Conservation (phyloP, 139 green algal species). For the Picochlorum sp. region DNA sequence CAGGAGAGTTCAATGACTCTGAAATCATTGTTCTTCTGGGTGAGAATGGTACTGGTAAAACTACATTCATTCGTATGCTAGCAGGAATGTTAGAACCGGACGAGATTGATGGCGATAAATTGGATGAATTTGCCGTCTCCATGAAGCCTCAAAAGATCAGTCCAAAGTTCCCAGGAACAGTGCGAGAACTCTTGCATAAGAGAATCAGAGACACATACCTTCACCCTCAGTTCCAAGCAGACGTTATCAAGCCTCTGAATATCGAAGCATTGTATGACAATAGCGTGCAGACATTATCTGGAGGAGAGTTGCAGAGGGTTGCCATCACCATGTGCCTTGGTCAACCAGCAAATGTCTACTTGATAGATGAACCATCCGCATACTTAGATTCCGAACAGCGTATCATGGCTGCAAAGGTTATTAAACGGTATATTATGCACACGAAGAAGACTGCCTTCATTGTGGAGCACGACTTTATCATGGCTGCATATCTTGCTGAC, state of each 20-base stretch:
- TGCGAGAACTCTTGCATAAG: slow-evolving; percentile 89
- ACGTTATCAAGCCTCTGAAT: slow-evolving; percentile 85
- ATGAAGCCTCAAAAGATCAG: slow-evolving; percentile 99
- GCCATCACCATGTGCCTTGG: slow-evolving; percentile 90
- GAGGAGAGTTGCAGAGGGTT: slow-evolving; percentile 88
- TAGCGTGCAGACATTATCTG: slow-evolving; percentile 88
- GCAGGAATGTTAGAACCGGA: slow-evolving; percentile 69
- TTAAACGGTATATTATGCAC: slow-evolving; percentile 99
- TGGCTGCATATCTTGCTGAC: slow-evolving; percentile 97
- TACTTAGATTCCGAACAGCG: slow-evolving; percentile 99
- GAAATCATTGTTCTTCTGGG: slow-evolving; percentile 98
- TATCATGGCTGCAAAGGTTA: slow-evolving; percentile 95
- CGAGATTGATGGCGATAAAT: slow-evolving; percentile 42
- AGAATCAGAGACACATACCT: slow-evolving; percentile 87
- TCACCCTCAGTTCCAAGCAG: slow-evolving; percentile 83
- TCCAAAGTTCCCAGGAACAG: slow-evolving; percentile 90
- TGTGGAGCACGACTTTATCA: slow-evolving; percentile 99
- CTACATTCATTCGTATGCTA: slow-evolving; percentile 98
- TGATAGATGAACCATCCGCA: slow-evolving; percentile 96
- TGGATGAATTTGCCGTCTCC: slow-evolving; percentile 81
- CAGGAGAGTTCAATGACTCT: slow-evolving; percentile 85
- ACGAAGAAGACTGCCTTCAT: slow-evolving; percentile 98
- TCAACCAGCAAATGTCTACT: slow-evolving; percentile 93
- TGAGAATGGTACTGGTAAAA: slow-evolving; percentile 98
- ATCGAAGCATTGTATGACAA: slow-evolving; percentile 94